Base-by-base conservation (phyloP, 2,329 filamentous ascomycete species). In the Monosporascus sp. region DNA sequence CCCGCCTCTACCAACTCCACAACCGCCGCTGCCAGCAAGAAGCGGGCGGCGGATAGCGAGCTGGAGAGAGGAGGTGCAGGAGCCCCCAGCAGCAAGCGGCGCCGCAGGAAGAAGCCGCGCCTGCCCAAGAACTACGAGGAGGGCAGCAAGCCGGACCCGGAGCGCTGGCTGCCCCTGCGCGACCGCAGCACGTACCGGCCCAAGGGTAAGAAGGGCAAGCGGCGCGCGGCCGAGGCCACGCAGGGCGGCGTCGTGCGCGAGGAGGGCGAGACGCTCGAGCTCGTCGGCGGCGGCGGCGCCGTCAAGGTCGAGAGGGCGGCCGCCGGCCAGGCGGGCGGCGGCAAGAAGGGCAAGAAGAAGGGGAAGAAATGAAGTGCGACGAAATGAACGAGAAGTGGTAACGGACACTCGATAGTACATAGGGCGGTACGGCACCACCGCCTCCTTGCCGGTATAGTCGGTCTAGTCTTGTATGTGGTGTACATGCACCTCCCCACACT, bases 171-270 rank as follows among this genome's bases (percentile, higher is more conserved):
- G 55, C 93, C 94, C 14, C 77, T 97, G 64, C 85, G 88, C 50
- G 94, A 99, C 68, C 82, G 94, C 53, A 94, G 89, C 62, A 89
- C 84, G 41, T 99, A 96, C 72, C 79, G 88, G 47, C 91, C 92
- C 7, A 96, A 94, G 75, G 91, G 91, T 6, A 91, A 88, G 76
- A 96, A 96, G 79, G 89, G 90, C 51, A 93, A 90, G 79, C 87
- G 91, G 79, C 88, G 87, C 73, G 85, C 84, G 5, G 77, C 80
- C 56, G 88, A 90, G 60, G 75, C 86, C 41, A 97, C 90, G 8
- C 94, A 97, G 69, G 94, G 94, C 55, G 93, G 92, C 48, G 74
- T 86, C 14, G 88, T 90, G 22, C n/a, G 42, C 5, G 42, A 24
- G 5, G 42, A 22, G 11, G 85, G 80, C 68, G 84, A 79, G 76